Conservation (phyloP, 2,329 filamentous ascomycete genomes). For the Tolypocladium capitatum region DNA sequence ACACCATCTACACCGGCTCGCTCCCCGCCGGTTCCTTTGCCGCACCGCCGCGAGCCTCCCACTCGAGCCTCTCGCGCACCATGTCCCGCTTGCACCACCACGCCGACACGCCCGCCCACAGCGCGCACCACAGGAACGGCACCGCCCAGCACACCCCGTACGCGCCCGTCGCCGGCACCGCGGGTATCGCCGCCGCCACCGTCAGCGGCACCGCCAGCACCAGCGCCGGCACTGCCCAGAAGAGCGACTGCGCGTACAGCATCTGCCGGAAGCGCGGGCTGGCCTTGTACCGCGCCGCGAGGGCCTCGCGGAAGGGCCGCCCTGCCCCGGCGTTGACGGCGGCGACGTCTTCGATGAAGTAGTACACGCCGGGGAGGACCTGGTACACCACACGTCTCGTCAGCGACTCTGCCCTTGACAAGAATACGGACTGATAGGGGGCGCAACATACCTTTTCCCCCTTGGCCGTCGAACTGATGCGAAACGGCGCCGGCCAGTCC, state of each 20-base stretch:
- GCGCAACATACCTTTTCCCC: constrained; percentile 24
- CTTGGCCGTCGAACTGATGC: constrained; percentile 50
- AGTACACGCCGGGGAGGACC: constrained; percentile 48
- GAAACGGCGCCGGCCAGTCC: constrained; percentile 39
- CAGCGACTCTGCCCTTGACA: background rate
- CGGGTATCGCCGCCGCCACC: constrained; percentile 19
- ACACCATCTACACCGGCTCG: too few species aligned
- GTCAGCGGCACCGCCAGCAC: constrained; percentile 23
- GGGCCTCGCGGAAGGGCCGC: constrained; percentile 26
- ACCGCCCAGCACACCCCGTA: constrained; percentile 27
- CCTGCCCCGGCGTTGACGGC: constrained; percentile 51
- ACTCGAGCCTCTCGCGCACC: constrained; percentile 22
- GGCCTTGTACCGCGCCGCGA: constrained; percentile 26
- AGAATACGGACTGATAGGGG: too few species aligned
- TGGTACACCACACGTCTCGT: constrained; percentile 3
- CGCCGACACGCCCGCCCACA: constrained; percentile 22
- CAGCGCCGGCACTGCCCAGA: constrained; percentile 26
- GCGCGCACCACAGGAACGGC: constrained; percentile 22
- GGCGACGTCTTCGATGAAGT: constrained; percentile 54
- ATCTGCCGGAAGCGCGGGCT: constrained; percentile 27
- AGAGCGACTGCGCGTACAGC: constrained; percentile 25
- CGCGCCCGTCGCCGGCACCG: constrained; percentile 20
- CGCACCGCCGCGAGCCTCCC: constrained; percentile 13
- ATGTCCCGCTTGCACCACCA: constrained; percentile 24
- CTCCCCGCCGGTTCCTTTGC: background rate